These are phyloP conservation scores for Tetrapisispora fleetii DNA, from an alignment of 805 yeast species.

Conservation along the genomic window DNA sequence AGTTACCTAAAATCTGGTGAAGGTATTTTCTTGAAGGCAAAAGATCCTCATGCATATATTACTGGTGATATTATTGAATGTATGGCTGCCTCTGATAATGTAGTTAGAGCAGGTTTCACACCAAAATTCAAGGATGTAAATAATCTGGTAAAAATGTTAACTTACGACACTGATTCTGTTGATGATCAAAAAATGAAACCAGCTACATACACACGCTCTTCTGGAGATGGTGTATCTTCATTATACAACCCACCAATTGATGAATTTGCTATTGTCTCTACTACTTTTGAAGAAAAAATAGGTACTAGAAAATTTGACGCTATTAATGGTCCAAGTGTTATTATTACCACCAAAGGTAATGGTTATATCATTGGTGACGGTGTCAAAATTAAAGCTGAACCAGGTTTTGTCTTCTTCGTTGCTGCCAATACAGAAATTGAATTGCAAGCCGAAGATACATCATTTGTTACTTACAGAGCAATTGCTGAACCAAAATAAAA, in stretches of 20 bases:
- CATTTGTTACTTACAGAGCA: constrained; percentile 81
- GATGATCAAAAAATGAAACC: constrained; percentile 88
- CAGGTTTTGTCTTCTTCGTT: constrained; percentile 78
- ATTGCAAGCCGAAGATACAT: constrained; percentile 40
- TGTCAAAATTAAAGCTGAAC: constrained; percentile 39
- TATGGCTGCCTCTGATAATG: constrained; percentile 99
- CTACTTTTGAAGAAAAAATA: constrained; percentile 42
- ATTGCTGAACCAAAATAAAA: constrained; percentile 52
- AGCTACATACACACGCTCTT: constrained; percentile 37
- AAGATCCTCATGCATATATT: constrained; percentile 97
- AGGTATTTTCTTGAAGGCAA: constrained; percentile 93
- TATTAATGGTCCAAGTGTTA: constrained; percentile 78
- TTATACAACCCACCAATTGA: constrained; percentile 94
- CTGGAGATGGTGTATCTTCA: constrained; percentile 56
- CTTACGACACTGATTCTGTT: constrained; percentile 81
- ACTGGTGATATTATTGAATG: constrained; percentile 97
- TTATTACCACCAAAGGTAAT: constrained; percentile 72
- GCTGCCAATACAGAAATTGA: constrained; percentile 67
- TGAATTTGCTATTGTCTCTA: constrained; percentile 89
- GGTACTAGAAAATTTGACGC: constrained; percentile 47
- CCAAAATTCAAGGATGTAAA: constrained; percentile 96
- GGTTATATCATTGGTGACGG: constrained; percentile 45
- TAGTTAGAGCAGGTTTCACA: constrained; percentile 98
- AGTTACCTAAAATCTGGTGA: constrained; percentile 77
- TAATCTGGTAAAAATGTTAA: constrained; percentile 81